A percentile compares a stretch with the other conserved stretches of the same genome.
Evolutionary conservation across 1,139 yeast genomes (phyloP).

Genomic region (Geotrichum macrosporum): DNA sequence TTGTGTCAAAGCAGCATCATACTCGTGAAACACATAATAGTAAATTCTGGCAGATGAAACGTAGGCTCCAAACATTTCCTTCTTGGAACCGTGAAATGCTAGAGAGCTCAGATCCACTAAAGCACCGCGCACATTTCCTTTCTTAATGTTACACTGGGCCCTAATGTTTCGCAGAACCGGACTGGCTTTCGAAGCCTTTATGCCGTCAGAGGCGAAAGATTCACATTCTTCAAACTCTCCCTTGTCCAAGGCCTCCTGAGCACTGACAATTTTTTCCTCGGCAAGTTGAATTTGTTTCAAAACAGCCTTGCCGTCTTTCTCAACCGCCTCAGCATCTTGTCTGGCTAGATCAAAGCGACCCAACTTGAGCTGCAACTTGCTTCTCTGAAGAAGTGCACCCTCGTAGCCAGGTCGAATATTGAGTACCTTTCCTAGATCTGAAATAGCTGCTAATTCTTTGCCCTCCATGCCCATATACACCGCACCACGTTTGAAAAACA

Average conservation of each 20-base stretch:
- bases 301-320: conserved; percentile 22
- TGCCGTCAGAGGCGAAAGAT: conserved; percentile 30
- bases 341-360: conserved; percentile 36
- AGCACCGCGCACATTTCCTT: conserved; percentile 36
- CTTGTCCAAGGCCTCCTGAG: conserved; percentile 15
- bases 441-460: conserved; percentile 37
- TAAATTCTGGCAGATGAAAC: conserved; percentile 42
- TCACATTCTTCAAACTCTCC: conserved; percentile 21
- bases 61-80: conserved; percentile 32
- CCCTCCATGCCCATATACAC: conserved; percentile 38
- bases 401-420: conserved; percentile 37
- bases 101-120: conserved; percentile 36
- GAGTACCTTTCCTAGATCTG: conserved; percentile 37
- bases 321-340: conserved; percentile 25
- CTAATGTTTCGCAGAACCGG: conserved; percentile 35
- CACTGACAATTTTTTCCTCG: conserved; percentile 17
- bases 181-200: conserved; percentile 30
- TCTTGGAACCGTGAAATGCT: conserved; percentile 22
- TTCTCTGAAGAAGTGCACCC: conserved; percentile 39
- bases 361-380: conserved; percentile 33
- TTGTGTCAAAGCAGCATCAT: conserved; percentile 47
- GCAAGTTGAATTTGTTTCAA: conserved; percentile 20
- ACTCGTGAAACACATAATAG: conserved; percentile 50
- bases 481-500: conserved; percentile 40
- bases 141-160: conserved; percentile 35